Percentiles rank a stretch among this genome's conserved stretches.
phyloP scores from a whole-genome alignment of 148 eudicot genomes.

The Chenopodium formosanum region DNA sequence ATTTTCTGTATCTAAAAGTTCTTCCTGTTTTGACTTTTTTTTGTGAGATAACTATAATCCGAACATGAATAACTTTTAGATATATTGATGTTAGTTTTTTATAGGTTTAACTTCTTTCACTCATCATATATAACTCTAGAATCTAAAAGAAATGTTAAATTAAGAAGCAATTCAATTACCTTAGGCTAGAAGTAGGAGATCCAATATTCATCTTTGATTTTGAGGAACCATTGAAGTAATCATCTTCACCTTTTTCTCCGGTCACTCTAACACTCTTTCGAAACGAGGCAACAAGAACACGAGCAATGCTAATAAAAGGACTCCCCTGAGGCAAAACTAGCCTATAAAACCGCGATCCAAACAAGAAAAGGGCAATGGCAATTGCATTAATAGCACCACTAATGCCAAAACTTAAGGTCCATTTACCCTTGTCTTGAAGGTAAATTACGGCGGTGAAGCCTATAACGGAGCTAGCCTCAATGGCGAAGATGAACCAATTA shows the following conservation, averaged over 20 bases:
- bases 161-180: conserved; percentile 18
- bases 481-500: conserved; percentile 41
- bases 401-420: conserved; percentile 41
- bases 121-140: too few species aligned
- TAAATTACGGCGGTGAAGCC: conserved; percentile 38
- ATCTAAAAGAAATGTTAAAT: too few species aligned
- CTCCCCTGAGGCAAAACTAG: conserved; percentile 29
- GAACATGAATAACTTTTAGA: too few species aligned
- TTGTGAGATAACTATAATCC: too few species aligned
- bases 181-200: conserved; percentile 30
- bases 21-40: too few species aligned
- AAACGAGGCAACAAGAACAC: conserved; percentile 41
- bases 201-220: not conserved
- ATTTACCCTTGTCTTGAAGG: conserved; percentile 41
- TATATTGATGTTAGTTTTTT: too few species aligned
- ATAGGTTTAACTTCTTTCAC: too few species aligned
- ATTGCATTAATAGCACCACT: conserved; percentile 26
- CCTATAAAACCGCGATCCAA: conserved; percentile 36
- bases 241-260: not conserved
- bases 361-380: conserved; percentile 35
- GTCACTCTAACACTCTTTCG: conserved; percentile 19
- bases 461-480: conserved; percentile 27
- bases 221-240: conserved; percentile 7
- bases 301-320: conserved; percentile 46
- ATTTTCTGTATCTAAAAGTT: too few species aligned